Percentiles rank a stretch among this genome's conserved stretches.
phyloP scores from a whole-genome alignment of 2,329 filamentous ascomycete species.

The Fusarium sp. region DNA sequence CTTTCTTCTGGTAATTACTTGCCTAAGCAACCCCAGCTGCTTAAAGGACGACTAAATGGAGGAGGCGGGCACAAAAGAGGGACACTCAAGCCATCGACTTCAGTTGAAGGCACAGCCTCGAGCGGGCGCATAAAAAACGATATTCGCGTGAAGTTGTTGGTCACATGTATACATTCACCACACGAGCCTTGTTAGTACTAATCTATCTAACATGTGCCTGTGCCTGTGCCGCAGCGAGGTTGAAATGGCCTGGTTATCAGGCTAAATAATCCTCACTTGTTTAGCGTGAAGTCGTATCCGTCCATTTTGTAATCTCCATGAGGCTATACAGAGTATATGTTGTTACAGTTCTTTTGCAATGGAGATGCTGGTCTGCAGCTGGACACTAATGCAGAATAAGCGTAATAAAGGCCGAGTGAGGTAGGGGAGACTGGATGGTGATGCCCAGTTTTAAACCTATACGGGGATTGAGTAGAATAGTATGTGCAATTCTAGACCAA shows the following conservation, averaged over 20 bases:
- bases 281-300: not conserved
- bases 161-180: slow-evolving; percentile 28
- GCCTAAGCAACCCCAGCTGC: no score
- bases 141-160: slow-evolving; percentile 22
- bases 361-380: no score
- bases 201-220: not conserved
- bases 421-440: not conserved
- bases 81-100: not conserved
- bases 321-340: not conserved
- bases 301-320: not conserved
- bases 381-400: no score
- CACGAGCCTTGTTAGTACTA: slow-evolving; percentile 21
- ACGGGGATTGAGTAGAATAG: not conserved
- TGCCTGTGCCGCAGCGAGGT: not conserved
- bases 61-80: slow-evolving; percentile 7
- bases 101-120: slow-evolving; percentile 24
- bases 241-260: slow-evolving; percentile 1
- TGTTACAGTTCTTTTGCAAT: no score
- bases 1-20: not conserved
- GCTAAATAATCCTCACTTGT: not conserved
- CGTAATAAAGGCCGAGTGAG: not conserved
- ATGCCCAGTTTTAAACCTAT: not conserved
- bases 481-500: not conserved
- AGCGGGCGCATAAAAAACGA: slow-evolving; percentile 26
- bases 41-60: not conserved